Evolutionary conservation across 768 basidiomycete species (phyloP), one percentile per base, ranked within the genome.

Genomic region (Hericium coralloides): DNA sequence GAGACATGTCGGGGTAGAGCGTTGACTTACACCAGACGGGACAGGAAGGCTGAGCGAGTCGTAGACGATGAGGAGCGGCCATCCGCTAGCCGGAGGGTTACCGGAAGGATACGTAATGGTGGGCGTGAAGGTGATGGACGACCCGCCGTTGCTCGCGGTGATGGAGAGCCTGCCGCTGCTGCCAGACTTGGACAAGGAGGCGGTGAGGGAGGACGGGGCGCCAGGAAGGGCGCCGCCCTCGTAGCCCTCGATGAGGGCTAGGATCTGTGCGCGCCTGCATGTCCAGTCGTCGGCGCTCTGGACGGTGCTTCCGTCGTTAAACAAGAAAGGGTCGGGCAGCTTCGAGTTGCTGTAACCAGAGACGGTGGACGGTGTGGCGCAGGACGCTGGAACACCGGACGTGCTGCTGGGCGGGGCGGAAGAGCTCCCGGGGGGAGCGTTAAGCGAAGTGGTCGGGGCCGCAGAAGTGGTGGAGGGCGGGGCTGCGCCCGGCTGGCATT

Each of bases 281-380:
- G 68, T 69, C 74, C 77, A 84, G 56, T 81, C 75, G 4, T 65
- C 75, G 47, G 72, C 71, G 49, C 76, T 78, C 17, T 67, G 60
- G 15, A 77, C 76, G 20, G 70, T 67, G 5, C 70, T 62, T 5
- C 80, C 80, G 59, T 73, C 69, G 26, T 73, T 63, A 67, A 80
- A 80, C 2, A 70, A 70, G 74, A 84, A 84, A 1, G 81, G 82
- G 62, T 82, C 74, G 9, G 77, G 79, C 15, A 83, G 73, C 55
- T 72, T 73, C 52, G 72, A 56, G 61, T 76, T 75, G 59, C 70
- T 72, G 20, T 72, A 70, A 22, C 61, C 61, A 10, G 68, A 52
- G 52, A 67, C 38, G 38, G 62, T 64, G 6, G 64, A 41, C 0
- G 66, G 55, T 8, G 68, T 63, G 6, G 66, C 51, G 57, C 61